A percentile compares a stretch with the other conserved stretches of the same genome.
phyloP scores from a whole-genome alignment of 495 filamentous ascomycete species.

The Penicillium samsonianum region DNA sequence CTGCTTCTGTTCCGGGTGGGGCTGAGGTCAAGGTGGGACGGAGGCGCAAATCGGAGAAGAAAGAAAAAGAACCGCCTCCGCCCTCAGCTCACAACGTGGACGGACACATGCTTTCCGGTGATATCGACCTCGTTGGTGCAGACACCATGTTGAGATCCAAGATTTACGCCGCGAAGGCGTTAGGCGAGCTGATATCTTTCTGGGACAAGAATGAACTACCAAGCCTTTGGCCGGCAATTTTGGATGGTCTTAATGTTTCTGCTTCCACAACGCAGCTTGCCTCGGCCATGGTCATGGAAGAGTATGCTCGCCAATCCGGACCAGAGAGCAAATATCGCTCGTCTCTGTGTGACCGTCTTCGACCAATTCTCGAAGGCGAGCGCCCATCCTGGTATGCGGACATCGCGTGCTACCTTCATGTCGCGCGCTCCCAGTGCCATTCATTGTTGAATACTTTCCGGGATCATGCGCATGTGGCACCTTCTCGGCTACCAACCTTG shows the following conservation, averaged over 20 bases:
- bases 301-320: conserved; percentile 63
- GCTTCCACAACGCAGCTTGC: conserved; percentile 84
- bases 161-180: conserved; percentile 78
- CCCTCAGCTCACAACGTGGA: conserved; percentile 87
- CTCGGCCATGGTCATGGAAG: conserved; percentile 82
- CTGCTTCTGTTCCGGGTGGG: conserved; percentile 18
- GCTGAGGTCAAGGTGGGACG: conserved; percentile 57
- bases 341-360: conserved; percentile 62
- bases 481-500: conserved; percentile 70
- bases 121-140: conserved; percentile 88
- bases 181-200: conserved; percentile 58
- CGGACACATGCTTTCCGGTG: conserved; percentile 95
- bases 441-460: conserved; percentile 86
- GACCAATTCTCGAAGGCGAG: conserved; percentile 73
- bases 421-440: conserved; percentile 86
- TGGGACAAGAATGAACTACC: conserved; percentile 49
- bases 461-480: conserved; percentile 76
- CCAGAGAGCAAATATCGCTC: conserved; percentile 47
- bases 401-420: conserved; percentile 81
- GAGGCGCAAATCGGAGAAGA: conserved; percentile 79
- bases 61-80: conserved; percentile 71
- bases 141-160: conserved; percentile 88
- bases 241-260: conserved; percentile 64
- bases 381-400: conserved; percentile 83
- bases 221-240: conserved; percentile 50